A percentile compares a stretch with the other conserved stretches of the same genome.
Conservation (phyloP, 257 asterid species). For the Capsicum baccatum region DNA sequence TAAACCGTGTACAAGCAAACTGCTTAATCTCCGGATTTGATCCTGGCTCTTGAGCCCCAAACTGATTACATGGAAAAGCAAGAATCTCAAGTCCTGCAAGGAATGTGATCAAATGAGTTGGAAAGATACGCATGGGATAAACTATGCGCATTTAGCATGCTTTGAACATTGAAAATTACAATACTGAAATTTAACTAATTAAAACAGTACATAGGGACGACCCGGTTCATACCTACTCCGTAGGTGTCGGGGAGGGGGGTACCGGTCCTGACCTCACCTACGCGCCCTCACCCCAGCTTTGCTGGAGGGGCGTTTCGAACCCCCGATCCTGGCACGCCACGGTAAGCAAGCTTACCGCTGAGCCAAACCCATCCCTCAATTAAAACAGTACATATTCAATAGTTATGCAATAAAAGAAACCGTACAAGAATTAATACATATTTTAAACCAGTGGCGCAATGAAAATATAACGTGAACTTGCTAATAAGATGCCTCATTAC, state of each 20-base stretch:
- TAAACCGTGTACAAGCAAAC: constrained; percentile 82
- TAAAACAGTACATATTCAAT: not conserved
- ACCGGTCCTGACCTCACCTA: no score
- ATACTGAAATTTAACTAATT: not conserved
- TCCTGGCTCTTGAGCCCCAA: constrained; percentile 98
- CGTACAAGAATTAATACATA: no score
- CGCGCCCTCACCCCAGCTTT: no score
- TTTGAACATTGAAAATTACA: not conserved
- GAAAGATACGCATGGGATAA: not conserved
- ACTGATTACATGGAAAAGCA: constrained; percentile 97
- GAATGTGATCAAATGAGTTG: not conserved
- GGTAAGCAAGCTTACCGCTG: no score
- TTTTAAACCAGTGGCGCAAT: not conserved
- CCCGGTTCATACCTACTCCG: no score
- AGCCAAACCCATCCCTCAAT: no score
- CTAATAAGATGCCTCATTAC: not conserved
- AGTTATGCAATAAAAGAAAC: not conserved
- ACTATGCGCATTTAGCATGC: not conserved
- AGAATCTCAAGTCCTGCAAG: constrained; percentile 81
- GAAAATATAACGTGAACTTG: not conserved
- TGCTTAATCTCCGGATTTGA: constrained; percentile 81
- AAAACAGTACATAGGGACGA: not conserved
- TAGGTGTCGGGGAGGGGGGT: no score
- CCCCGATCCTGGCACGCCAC: no score
- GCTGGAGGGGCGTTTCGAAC: no score